Percentiles rank a stretch among this genome's conserved stretches.
phyloP scores from a whole-genome alignment of 177 flowering plant species.

The Vitis hybrid region DNA sequence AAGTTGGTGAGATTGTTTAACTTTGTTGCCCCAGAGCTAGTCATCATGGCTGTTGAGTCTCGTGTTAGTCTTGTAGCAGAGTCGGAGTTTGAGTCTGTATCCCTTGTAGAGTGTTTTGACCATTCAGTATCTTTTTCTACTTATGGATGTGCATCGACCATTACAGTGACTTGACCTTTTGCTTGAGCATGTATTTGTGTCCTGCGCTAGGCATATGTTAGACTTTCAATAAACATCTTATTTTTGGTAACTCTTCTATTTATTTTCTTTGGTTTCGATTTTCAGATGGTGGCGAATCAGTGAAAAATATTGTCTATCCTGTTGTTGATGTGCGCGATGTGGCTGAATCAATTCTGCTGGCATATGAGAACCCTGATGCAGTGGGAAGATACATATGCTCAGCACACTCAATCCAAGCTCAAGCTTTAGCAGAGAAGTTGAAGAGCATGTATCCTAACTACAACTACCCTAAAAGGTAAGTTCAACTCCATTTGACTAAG shows the following conservation, averaged over 20 bases:
- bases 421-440: constrained; percentile 6
- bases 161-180: no score
- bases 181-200: no score
- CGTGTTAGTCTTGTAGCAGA: no score
- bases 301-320: not conserved
- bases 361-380: constrained; percentile 8
- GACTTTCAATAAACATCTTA: not conserved
- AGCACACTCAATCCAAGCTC: not conserved
- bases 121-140: no score
- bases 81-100: no score
- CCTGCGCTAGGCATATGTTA: no score
- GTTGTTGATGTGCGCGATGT: constrained; percentile 7
- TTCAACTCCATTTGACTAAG: not conserved
- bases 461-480: constrained; percentile 4
- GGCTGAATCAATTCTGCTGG: constrained; percentile 5
- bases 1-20: no score
- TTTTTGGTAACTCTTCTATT: not conserved
- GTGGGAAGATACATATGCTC: constrained; percentile 10
- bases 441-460: constrained; percentile 6
- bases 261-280: not conserved
- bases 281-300: not conserved
- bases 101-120: no score
- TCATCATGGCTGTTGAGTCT: no score
- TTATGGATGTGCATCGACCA: no score
- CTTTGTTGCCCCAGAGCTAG: no score